Base-by-base conservation (phyloP, 139 green algal genomes). In the Trebouxia sp. region DNA sequence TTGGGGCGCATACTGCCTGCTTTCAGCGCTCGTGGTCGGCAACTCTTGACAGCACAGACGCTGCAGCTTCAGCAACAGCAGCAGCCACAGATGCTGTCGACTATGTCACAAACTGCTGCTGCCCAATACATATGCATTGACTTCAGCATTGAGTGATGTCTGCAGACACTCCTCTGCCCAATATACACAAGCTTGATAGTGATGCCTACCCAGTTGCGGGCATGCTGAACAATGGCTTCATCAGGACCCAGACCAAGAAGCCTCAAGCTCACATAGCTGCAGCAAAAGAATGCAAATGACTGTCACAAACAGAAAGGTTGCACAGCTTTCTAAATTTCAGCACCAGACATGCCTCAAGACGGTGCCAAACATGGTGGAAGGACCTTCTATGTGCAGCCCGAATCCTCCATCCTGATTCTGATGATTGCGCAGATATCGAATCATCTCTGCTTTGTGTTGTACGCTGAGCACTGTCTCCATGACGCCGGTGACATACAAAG, bases 291-390 rank as follows among this genome's bases (percentile, higher is more conserved):
- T n/a, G 5, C 1, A 65, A 9, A 56, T n/a, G n/a, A n/a, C n/a
- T n/a, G n/a, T n/a, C 78, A 30, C 85, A 85, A 65, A 76, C 28
- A 51, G 53, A 51, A 0, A 58, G 50, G 50, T 83, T 86, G 17
- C 88, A 74, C 28, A 90, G 15, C 15, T 20, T n/a, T n/a, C n/a
- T n/a, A n/a, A n/a, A n/a, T n/a, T n/a, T n/a, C n/a, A n/a, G n/a
- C n/a, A n/a, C n/a, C 37, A 1, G 26, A 11, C 75, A 80, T 69
- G 30, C 90, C 82, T 93, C 24, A 99, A 86, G 0, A 84, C 93
- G 1, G 97, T 98, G 37, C 97, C 97, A 90, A 99, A 99, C 97
- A 99, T 99, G 75, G 97, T 99, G 55, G 88, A 96, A 30, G 85
- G 80, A 3, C 97, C 97, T 87, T 99, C 97, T 80, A 99, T 98